Conservation (phyloP, 176 grass and related monocot genomes). For the Lolium rigidum region DNA sequence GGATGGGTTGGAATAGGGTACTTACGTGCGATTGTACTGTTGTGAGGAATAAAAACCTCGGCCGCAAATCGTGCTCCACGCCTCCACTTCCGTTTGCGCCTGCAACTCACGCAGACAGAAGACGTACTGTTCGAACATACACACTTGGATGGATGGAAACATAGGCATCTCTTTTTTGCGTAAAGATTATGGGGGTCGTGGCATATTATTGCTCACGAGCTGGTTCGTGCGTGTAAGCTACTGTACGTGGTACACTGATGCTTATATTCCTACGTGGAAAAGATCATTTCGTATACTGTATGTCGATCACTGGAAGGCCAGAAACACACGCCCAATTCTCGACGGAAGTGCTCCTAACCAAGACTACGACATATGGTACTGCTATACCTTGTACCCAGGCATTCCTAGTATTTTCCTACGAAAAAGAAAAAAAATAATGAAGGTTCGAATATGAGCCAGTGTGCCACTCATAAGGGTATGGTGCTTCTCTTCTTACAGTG, state of each 20-base stretch:
- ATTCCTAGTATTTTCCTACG: too few relatives aligned
- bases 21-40: neutral
- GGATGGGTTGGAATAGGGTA: neutral
- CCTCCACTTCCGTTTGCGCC: slow-evolving; percentile 3
- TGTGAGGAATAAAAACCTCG: slow-evolving; percentile 9
- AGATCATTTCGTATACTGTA: neutral
- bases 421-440: too few relatives aligned
- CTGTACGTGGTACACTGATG: neutral
- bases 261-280: neutral
- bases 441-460: too few relatives aligned
- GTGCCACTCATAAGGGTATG: too few relatives aligned
- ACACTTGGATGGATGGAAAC: neutral
- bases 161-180: neutral
- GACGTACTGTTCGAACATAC: neutral
- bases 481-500: too few relatives aligned
- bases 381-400: too few relatives aligned
- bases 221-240: neutral
- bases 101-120: neutral
- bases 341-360: too few relatives aligned
- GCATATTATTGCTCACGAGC: neutral
- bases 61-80: slow-evolving; percentile 11
- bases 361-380: too few relatives aligned
- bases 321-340: too few relatives aligned
- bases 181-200: neutral
- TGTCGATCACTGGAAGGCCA: neutral